These are phyloP conservation scores for Mortierella sp. DNA, from an alignment of 371 early-diverging fungal species.

Conservation along the genomic window DNA sequence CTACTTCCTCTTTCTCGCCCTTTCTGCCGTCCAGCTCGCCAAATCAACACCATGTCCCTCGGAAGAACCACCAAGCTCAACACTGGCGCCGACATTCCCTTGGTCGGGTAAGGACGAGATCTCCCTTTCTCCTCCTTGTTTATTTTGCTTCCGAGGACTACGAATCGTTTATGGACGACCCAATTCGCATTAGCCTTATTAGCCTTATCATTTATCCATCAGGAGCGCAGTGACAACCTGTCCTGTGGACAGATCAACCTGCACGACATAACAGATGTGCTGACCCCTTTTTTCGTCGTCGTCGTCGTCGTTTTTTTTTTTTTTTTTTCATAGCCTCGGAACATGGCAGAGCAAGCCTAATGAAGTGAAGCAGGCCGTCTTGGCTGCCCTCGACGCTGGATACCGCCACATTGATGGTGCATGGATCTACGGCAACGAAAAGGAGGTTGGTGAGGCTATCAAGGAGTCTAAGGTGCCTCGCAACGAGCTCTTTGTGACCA, in stretches of 20 bases:
- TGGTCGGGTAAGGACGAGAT: constrained; percentile 33
- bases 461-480: constrained; percentile 66
- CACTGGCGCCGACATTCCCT: constrained; percentile 64
- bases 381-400: constrained; percentile 65
- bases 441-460: constrained; percentile 84
- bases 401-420: constrained; percentile 85
- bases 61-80: constrained; percentile 56
- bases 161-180: no score
- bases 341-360: constrained; percentile 71
- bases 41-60: constrained; percentile 42
- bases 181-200: no score
- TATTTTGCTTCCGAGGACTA: no score
- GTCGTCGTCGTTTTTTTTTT: not conserved
- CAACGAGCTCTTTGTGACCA: constrained; percentile 85
- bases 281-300: not conserved
- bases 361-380: constrained; percentile 68
- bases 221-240: no score
- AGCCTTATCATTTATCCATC: no score
- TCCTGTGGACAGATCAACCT: not conserved
- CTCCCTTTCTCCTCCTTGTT: no score
- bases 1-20: not conserved
- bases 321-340: constrained; percentile 56
- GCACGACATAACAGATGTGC: not conserved
- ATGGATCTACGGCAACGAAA: constrained; percentile 82
- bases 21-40: not conserved